phyloP scores from a whole-genome alignment of 805 yeast genomes.

The Sugiyamaella americana region DNA sequence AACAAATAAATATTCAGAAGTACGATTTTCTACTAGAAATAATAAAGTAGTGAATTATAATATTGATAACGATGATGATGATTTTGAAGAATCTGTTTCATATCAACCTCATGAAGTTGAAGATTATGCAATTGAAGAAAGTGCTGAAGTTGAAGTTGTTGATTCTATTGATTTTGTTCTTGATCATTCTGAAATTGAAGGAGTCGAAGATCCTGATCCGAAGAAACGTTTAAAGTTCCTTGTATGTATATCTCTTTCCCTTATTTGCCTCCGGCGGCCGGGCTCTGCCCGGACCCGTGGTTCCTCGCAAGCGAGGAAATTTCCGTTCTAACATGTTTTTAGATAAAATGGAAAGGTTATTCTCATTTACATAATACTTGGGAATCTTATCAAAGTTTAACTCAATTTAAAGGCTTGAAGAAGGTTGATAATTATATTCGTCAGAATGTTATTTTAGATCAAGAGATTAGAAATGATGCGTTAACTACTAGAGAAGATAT shows the following conservation, averaged over 20 bases:
- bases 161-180: conserved; percentile 46
- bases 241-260: conserved; percentile 26
- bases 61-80: conserved; percentile 57
- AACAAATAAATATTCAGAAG: conserved; percentile 19
- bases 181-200: conserved; percentile 38
- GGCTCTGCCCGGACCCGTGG: background rate
- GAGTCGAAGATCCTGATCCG: conserved; percentile 29
- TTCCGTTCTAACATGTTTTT: too few species aligned
- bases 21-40: conserved; percentile 73
- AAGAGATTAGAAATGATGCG: conserved; percentile 72
- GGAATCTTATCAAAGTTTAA: conserved; percentile 59
- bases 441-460: conserved; percentile 65
- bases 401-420: conserved; percentile 63
- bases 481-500: conserved; percentile 82
- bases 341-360: conserved; percentile 78
- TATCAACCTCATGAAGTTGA: conserved; percentile 25
- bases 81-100: conserved; percentile 35
- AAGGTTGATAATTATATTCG: conserved; percentile 86
- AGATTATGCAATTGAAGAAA: conserved; percentile 13
- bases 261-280: conserved; percentile 23
- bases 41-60: conserved; percentile 67
- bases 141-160: conserved; percentile 36
- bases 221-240: conserved; percentile 23
- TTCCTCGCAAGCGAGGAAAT: too few species aligned
- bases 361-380: conserved; percentile 95